Conservation (phyloP, 345 rosid genomes). For the Zanthoxylum bungeanum region DNA sequence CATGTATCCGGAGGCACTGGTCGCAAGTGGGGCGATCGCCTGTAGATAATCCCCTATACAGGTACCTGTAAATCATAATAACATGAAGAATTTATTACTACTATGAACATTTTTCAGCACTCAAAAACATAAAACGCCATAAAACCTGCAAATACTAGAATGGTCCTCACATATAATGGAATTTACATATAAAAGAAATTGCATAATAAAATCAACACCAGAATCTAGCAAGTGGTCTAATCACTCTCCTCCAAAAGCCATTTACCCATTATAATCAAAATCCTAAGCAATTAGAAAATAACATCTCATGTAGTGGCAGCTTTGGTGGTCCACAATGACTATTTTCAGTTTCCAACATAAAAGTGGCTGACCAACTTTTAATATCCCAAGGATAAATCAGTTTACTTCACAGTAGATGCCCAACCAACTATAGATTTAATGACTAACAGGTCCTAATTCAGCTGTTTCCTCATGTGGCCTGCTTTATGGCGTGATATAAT, state of each 20-base stretch:
- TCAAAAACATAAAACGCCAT: not conserved
- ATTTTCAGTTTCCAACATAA: not conserved
- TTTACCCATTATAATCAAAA: not conserved
- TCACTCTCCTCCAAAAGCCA: not conserved
- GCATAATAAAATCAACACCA: not conserved
- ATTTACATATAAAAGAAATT: not conserved
- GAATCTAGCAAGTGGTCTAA: not conserved
- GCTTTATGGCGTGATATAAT: not conserved
- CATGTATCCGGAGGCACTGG: constrained; percentile 84
- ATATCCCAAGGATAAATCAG: not conserved
- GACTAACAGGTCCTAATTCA: not conserved
- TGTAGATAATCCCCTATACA: constrained; percentile 85
- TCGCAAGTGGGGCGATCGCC: constrained; percentile 94
- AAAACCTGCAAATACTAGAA: not conserved
- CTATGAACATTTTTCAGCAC: not conserved
- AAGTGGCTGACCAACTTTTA: not conserved
- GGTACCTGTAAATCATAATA: constrained; percentile 44
- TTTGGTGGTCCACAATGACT: not conserved
- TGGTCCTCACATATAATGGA: not conserved
- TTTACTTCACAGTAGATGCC: not conserved
- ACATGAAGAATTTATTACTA: not conserved
- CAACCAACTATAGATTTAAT: not conserved
- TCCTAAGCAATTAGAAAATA: not conserved
- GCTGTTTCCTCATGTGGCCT: not conserved
- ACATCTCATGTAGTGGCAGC: not conserved